Evolutionary conservation across 164 flowering plant genomes (phyloP).

Genomic region (Stephania japonica): DNA sequence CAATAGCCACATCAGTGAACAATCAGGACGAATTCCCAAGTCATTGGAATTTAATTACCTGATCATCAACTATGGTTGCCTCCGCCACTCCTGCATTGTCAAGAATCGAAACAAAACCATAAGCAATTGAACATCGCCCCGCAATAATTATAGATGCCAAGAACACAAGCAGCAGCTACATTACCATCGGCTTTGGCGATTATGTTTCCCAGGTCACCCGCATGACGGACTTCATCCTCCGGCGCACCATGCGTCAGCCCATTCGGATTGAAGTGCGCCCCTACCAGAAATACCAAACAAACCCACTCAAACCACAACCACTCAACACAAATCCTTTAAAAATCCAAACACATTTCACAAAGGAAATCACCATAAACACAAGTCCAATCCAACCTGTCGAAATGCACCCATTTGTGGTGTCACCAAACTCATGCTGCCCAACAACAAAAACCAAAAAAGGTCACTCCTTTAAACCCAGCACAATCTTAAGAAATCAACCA

Average conservation of each 20-base stretch:
- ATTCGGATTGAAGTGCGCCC: conserved; percentile 86
- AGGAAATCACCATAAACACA: neutral
- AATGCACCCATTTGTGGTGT: conserved; percentile 93
- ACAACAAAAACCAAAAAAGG: conserved; percentile 4
- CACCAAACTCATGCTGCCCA: conserved; percentile 80
- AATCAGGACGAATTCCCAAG: neutral
- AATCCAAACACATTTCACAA: neutral
- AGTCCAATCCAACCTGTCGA: conserved; percentile 58
- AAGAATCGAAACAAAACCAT: neutral
- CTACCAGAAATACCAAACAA: conserved; percentile 20
- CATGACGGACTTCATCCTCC: conserved; percentile 86
- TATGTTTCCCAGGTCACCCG: conserved; percentile 99
- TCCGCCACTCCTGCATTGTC: conserved; percentile 76
- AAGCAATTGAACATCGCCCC: neutral
- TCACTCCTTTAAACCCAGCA: neutral
- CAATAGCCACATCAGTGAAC: neutral
- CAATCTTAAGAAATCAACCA: neutral
- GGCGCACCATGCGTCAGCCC: conserved; percentile 92
- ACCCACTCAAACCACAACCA: neutral
- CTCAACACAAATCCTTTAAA: neutral
- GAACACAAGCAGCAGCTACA: neutral
- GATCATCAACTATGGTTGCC: conserved; percentile 76
- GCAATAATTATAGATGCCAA: neutral
- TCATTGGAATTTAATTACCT: conserved; percentile 36
- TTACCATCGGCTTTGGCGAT: conserved; percentile 84